Conservation (phyloP, 495 filamentous ascomycete species). For the Hypoxylon intermedium region DNA sequence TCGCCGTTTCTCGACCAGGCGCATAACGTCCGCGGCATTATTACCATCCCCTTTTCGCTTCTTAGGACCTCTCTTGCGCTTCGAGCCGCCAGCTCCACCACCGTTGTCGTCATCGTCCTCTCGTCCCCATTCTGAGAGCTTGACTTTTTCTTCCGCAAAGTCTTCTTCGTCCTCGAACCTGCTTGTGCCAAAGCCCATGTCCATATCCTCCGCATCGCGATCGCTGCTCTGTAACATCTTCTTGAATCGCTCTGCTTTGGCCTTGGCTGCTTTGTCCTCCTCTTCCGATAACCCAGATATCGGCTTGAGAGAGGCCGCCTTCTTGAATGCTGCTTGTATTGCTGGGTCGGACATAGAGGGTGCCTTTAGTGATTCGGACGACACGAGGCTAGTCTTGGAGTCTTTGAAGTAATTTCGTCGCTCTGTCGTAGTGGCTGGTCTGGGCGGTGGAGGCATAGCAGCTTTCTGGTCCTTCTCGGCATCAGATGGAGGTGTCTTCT, state of each 20-base stretch:
- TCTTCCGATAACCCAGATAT: slow-evolving; percentile 53
- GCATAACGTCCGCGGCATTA: slow-evolving; percentile 79
- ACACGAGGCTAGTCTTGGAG: slow-evolving; percentile 51
- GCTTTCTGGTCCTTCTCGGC: slow-evolving; percentile 35
- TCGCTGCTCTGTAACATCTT: slow-evolving; percentile 78
- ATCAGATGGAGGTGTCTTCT: slow-evolving; percentile 42
- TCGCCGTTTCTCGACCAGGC: slow-evolving; percentile 72
- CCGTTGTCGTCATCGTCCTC: slow-evolving; percentile 61
- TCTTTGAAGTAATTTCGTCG: slow-evolving; percentile 69
- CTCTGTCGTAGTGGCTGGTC: slow-evolving; percentile 35
- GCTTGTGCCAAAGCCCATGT: slow-evolving; percentile 90
- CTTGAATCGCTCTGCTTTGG: slow-evolving; percentile 68
- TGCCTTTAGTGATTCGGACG: slow-evolving; percentile 55
- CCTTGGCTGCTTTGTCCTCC: slow-evolving; percentile 49
- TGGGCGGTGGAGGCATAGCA: slow-evolving; percentile 55
- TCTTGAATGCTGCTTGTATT: slow-evolving; percentile 83
- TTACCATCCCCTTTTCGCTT: slow-evolving; percentile 87
- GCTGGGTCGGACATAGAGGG: slow-evolving; percentile 73
- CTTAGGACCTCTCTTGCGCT: slow-evolving; percentile 82
- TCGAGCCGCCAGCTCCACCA: slow-evolving; percentile 55
- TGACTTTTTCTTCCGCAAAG: slow-evolving; percentile 62
- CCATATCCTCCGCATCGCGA: slow-evolving; percentile 89
- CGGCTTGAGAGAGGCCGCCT: slow-evolving; percentile 76
- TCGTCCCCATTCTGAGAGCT: slow-evolving; percentile 70
- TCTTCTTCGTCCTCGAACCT: slow-evolving; percentile 84